These are phyloP conservation scores for Erythrophleum ivorense DNA, from an alignment of 331 rosid genomes.

Conservation along the genomic window DNA sequence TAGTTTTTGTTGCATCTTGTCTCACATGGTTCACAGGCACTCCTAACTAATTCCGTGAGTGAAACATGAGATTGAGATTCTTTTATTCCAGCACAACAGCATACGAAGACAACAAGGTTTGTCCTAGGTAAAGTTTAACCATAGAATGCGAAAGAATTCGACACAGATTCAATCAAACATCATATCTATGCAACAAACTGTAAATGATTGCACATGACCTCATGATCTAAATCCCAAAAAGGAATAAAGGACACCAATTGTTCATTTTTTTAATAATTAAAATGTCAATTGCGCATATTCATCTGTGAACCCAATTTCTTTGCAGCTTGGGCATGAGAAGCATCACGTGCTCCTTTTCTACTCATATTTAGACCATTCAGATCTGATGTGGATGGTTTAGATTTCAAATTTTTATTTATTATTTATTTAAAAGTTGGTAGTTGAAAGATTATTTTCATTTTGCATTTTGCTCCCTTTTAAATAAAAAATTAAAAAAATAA, in stretches of 20 bases:
- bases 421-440: too few species aligned
- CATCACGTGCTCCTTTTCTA: too few species aligned
- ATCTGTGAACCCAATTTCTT: too few species aligned
- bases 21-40: neutral
- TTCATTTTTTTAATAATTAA: neutral
- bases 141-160: neutral
- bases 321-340: too few species aligned
- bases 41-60: neutral
- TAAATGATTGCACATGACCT: neutral
- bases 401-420: too few species aligned
- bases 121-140: neutral
- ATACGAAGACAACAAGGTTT: conserved; percentile 2
- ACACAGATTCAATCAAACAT: neutral
- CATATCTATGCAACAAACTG: neutral
- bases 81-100: conserved; percentile 6
- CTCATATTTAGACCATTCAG: too few species aligned
- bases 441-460: too few species aligned
- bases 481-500: too few species aligned
- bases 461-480: too few species aligned
- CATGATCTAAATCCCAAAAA: neutral
- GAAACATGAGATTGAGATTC: neutral
- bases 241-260: neutral
- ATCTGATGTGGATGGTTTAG: too few species aligned
- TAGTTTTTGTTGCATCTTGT: conserved; percentile 11
- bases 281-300: neutral